These are phyloP conservation scores for Chionographis japonica DNA, from an alignment of 106 monocot genomes.

Conservation along the genomic window DNA sequence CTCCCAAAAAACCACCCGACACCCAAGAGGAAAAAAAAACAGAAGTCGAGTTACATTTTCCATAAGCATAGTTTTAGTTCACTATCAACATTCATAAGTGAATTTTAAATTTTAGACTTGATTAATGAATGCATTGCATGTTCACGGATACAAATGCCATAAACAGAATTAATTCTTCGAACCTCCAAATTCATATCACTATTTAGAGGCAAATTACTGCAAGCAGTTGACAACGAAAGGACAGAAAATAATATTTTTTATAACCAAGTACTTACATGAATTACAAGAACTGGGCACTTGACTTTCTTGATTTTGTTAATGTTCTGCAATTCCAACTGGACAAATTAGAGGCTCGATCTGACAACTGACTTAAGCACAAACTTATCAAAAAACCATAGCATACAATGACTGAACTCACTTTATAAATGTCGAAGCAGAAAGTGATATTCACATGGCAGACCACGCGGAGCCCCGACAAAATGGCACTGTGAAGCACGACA, in stretches of 20 bases:
- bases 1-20: too few relatives aligned
- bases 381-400: background rate
- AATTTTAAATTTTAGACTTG: too few relatives aligned
- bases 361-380: background rate
- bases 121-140: too few relatives aligned
- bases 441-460: constrained; percentile 70
- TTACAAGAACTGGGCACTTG: constrained; percentile 85
- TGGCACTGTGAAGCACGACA: constrained; percentile 79
- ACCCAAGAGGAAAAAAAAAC: too few relatives aligned
- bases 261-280: constrained; percentile 61
- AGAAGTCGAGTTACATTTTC: too few relatives aligned
- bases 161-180: too few relatives aligned
- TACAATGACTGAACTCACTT: constrained; percentile 30
- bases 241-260: background rate
- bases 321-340: constrained; percentile 48
- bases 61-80: too few relatives aligned
- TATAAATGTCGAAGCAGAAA: constrained; percentile 85
- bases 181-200: too few relatives aligned
- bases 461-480: constrained; percentile 74
- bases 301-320: constrained; percentile 86
- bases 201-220: too few relatives aligned
- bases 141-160: too few relatives aligned
- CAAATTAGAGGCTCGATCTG: constrained; percentile 1
- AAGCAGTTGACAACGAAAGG: too few relatives aligned
- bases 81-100: too few relatives aligned